Conservation (phyloP, 2,329 filamentous ascomycete species). For the Pseudocercospora musae region DNA sequence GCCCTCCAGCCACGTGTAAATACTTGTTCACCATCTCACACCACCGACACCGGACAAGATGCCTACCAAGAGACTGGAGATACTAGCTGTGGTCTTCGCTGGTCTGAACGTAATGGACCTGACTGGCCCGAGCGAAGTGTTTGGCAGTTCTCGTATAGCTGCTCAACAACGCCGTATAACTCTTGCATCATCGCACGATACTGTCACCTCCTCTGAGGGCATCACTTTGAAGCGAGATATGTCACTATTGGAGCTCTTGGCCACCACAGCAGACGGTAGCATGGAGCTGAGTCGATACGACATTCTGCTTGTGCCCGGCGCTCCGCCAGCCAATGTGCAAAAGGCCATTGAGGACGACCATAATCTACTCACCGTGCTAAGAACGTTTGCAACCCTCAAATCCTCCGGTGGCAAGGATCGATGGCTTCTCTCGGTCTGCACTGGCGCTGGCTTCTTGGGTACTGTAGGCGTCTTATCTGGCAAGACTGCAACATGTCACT, state of each 20-base stretch:
- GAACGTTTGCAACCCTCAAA: slow-evolving; percentile 1
- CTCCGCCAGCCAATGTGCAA: neutral
- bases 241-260: neutral
- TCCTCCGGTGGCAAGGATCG: neutral
- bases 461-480: slow-evolving; percentile 1
- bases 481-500: slow-evolving; percentile 16
- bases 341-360: slow-evolving; percentile 6
- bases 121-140: slow-evolving; percentile 17
- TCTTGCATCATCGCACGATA: slow-evolving; percentile 8
- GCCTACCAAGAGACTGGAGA: slow-evolving; percentile 1
- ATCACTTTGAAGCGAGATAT: slow-evolving; percentile 7
- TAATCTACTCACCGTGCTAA: slow-evolving; percentile 2
- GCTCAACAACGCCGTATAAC: neutral
- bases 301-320: slow-evolving; percentile 14
- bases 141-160: slow-evolving; percentile 9
- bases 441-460: slow-evolving; percentile 12
- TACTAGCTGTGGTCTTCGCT: slow-evolving; percentile 14
- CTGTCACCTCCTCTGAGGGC: slow-evolving; percentile 10
- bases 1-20: neutral
- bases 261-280: neutral
- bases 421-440: slow-evolving; percentile 15
- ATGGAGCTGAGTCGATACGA: neutral
- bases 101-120: slow-evolving; percentile 18
- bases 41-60: neutral
- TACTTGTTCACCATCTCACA: neutral